Evolutionary conservation across 352 stramenopile species (phyloP), one percentile per base, ranked within the genome.

Genomic region (Stephanocyclus meneghinianus): DNA sequence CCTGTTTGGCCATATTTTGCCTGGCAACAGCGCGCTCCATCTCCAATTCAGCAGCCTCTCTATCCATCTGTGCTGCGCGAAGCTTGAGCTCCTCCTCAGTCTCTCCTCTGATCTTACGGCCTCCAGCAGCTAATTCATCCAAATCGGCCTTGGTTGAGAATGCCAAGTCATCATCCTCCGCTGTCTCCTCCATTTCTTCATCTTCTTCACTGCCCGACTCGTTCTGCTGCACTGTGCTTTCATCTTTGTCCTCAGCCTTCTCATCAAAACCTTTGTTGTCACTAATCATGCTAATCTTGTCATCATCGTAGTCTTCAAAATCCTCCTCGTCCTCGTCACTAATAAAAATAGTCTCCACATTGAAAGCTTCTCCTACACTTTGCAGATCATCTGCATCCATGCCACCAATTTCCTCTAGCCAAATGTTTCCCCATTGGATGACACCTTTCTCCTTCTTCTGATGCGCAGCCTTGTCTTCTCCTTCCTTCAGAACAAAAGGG

Each of bases 401-500:
- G n/a, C 51, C 51, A 37, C 51, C 51, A 37, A 60, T 37, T 6
- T 60, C 51, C 2, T 37, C 21, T 13, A 26, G 51, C 51, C 5
- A 7, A 6, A 60, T 8, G 16, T 60, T 37, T 8, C 51, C 16
- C 6, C 21, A 26, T 5, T 37, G 16, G 9, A 60, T 37, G 4
- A 13, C 21, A 7, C 4, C n/a, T 37, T 60, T 60, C 51, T 60
- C 7, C 5, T 37, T 60, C 4, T 7, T 15, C 5, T 37, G 21
- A 60, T 26, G 16, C 2, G 16, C 2, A 7, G 9, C 21, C 16
- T 37, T 37, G 21, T 37, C 21, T 37, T 60, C 51, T 15, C 51
- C 51, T 15, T 60, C 51, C 7, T 60, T 32, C n/a, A 60, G 21
- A 37, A 60, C 37, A 60, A 40, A 60, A 37, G 51, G 51, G 16